Conservation (phyloP, 2,329 filamentous ascomycete genomes). For the Ophiobolus disseminans region DNA sequence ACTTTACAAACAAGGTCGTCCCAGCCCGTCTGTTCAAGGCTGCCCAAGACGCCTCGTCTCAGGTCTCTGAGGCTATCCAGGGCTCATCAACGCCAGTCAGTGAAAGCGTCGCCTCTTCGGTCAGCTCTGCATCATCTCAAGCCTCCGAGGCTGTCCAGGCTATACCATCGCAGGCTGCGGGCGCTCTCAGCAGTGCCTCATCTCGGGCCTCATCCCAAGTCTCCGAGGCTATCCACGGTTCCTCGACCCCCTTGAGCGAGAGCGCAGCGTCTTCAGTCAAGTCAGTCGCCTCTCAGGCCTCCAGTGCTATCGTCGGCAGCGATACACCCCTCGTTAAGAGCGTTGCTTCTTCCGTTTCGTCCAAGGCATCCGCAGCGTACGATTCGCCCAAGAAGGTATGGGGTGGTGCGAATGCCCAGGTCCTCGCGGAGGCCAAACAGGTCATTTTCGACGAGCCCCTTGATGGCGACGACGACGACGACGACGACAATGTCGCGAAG, state of each 20-base stretch:
- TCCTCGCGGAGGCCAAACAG: slow-evolving; percentile 55
- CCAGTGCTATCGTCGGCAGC: slow-evolving; percentile 34
- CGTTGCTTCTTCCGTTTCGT: slow-evolving; percentile 34
- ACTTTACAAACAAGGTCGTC: slow-evolving; percentile 75
- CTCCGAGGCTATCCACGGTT: slow-evolving; percentile 43
- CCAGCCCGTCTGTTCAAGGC: slow-evolving; percentile 61
- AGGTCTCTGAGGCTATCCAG: slow-evolving; percentile 46
- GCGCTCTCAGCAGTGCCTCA: slow-evolving; percentile 38
- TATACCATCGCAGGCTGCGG: slow-evolving; percentile 1
- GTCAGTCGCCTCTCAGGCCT: slow-evolving; percentile 37
- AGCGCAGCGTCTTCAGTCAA: slow-evolving; percentile 48
- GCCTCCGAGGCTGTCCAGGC: slow-evolving; percentile 28
- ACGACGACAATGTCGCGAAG: slow-evolving; percentile 54
- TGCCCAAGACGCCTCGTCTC: slow-evolving; percentile 50
- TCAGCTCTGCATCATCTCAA: slow-evolving; percentile 43
- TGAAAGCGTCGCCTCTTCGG: slow-evolving; percentile 47
- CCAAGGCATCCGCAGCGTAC: slow-evolving; percentile 33
- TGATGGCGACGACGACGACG: slow-evolving; percentile 55
- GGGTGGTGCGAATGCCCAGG: slow-evolving; percentile 61
- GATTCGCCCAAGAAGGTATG: slow-evolving; percentile 58
- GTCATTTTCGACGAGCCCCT: slow-evolving; percentile 60
- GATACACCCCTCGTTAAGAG: slow-evolving; percentile 34
- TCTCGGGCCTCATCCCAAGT: slow-evolving; percentile 42
- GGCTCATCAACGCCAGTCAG: slow-evolving; percentile 40
- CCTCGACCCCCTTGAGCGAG: slow-evolving; percentile 38